Conservation (phyloP, 495 filamentous ascomycete genomes). For the Pyrenula aspistea region DNA sequence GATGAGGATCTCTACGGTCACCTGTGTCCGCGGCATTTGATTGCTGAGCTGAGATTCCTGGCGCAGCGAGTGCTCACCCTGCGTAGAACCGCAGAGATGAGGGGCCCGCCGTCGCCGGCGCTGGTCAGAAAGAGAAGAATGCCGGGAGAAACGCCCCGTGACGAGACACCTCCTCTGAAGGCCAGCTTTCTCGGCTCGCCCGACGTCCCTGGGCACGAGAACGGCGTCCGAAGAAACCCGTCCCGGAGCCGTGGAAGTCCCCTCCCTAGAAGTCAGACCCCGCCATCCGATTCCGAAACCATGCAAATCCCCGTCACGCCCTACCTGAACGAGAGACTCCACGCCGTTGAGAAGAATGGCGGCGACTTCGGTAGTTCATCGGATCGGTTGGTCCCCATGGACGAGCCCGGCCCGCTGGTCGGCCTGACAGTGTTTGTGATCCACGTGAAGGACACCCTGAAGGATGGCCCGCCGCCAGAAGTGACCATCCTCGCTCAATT, state of each 20-base stretch:
- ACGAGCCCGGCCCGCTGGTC: constrained; percentile 24
- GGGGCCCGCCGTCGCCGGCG: constrained; percentile 4
- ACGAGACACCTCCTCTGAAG: neutral
- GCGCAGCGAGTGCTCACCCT: constrained; percentile 49
- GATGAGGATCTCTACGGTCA: constrained; percentile 78
- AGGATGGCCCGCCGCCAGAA: constrained; percentile 47
- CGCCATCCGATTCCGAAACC: neutral
- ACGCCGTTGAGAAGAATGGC: neutral
- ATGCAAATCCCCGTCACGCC: neutral
- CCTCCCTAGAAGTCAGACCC: neutral
- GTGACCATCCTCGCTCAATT: constrained; percentile 61
- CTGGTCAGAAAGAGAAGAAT: constrained; percentile 19
- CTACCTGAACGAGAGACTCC: neutral
- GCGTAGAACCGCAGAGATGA: constrained; percentile 14
- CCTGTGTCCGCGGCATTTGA: constrained; percentile 68
- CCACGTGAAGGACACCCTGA: constrained; percentile 67
- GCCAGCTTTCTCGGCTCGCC: neutral
- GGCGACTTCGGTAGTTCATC: neutral
- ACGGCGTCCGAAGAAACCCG: neutral
- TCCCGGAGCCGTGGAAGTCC: neutral
- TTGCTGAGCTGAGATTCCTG: constrained; percentile 60
- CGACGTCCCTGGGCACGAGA: neutral
- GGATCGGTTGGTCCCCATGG: neutral
- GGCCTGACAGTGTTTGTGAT: constrained; percentile 61
- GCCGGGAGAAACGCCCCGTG: neutral